Conservation (phyloP, 164 flowering plant species). For the Kingdonia uniflora region DNA sequence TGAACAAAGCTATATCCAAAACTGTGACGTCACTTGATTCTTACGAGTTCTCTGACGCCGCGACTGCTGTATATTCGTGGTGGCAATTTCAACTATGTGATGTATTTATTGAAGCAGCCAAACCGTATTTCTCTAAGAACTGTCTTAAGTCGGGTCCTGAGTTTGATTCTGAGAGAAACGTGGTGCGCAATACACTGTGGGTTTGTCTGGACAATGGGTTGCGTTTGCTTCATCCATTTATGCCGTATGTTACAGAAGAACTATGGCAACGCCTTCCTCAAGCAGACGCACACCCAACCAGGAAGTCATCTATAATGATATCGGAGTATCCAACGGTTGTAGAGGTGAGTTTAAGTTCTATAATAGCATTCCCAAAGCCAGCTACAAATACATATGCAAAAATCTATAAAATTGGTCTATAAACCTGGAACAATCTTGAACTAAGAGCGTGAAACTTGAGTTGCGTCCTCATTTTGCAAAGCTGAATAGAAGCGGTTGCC, state of each 20-base stretch:
- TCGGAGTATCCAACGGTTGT: slow-evolving; percentile 63
- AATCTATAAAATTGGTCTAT: too few relatives aligned
- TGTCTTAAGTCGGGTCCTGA: slow-evolving; percentile 33
- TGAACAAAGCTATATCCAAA: slow-evolving; percentile 73
- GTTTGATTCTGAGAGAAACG: slow-evolving; percentile 40
- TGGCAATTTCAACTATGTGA: slow-evolving; percentile 96
- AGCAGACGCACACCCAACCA: slow-evolving; percentile 12
- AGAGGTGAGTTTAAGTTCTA: slow-evolving; percentile 35
- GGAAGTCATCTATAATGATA: slow-evolving; percentile 68
- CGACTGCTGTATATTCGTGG: slow-evolving; percentile 77
- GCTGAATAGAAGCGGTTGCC: background rate
- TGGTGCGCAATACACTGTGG: slow-evolving; percentile 73
- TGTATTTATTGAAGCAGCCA: slow-evolving; percentile 85
- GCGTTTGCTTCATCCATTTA: slow-evolving; percentile 92
- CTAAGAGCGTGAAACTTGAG: background rate
- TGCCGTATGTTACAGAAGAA: slow-evolving; percentile 97
- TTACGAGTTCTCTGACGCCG: slow-evolving; percentile 81
- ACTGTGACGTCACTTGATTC: slow-evolving; percentile 53
- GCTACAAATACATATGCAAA: background rate
- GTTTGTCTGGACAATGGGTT: slow-evolving; percentile 83
- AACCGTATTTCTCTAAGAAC: slow-evolving; percentile 63
- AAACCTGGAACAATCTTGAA: background rate
- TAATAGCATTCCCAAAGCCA: background rate
- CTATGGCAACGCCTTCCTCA: slow-evolving; percentile 95
- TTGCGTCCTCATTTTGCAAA: background rate